Conservation (phyloP, 345 rosid species). For the Boechera stricta region DNA sequence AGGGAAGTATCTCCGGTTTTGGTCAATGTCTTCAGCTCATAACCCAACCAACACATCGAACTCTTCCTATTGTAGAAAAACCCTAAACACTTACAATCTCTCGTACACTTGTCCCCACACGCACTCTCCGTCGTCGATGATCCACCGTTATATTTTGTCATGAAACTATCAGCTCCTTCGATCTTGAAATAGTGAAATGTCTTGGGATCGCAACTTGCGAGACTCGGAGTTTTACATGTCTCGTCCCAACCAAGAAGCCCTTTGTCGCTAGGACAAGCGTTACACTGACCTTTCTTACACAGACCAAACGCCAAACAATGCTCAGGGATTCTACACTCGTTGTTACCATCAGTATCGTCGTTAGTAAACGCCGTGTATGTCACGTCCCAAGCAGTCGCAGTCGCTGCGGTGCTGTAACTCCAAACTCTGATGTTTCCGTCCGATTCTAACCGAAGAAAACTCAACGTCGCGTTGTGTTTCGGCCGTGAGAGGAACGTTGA, state of each 20-base stretch:
- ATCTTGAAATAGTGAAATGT: conserved; percentile 50
- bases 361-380: conserved; percentile 51
- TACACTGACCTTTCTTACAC: conserved; percentile 45
- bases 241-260: conserved; percentile 58
- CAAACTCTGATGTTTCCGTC: conserved; percentile 61
- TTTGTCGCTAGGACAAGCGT: conserved; percentile 44
- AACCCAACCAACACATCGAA: conserved; percentile 61
- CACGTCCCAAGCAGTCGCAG: conserved; percentile 48
- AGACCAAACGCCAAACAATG: conserved; percentile 43
- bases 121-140: conserved; percentile 47
- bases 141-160: conserved; percentile 54
- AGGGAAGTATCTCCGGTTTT: conserved; percentile 35
- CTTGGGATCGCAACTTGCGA: conserved; percentile 28
- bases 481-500: conserved; percentile 37
- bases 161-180: conserved; percentile 61
- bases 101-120: conserved; percentile 57
- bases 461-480: conserved; percentile 52
- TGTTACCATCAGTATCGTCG: conserved; percentile 37
- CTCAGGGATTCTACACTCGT: conserved; percentile 45
- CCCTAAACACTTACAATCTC: conserved; percentile 67
- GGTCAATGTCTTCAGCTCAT: conserved; percentile 60
- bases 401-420: conserved; percentile 51
- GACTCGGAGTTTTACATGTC: conserved; percentile 43
- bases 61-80: conserved; percentile 56
- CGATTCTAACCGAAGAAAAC: conserved; percentile 50